These are phyloP conservation scores for Hanseniaspora vineae DNA, from an alignment of 805 yeast genomes.

Conservation along the genomic window DNA sequence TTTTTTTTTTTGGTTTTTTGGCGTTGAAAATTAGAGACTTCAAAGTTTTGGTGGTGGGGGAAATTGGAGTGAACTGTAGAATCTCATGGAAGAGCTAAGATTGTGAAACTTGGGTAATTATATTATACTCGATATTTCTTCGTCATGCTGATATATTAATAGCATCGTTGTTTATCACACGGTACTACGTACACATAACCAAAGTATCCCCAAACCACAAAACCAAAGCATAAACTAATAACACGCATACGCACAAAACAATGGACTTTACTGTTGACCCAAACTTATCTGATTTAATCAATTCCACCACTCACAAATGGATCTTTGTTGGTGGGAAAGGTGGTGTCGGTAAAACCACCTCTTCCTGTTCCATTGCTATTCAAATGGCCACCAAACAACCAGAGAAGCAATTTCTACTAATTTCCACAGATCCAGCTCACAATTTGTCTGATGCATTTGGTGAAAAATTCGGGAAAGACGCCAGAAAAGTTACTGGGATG, in stretches of 20 bases:
- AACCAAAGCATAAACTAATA: neutral
- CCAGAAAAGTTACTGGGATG: slow-evolving; percentile 84
- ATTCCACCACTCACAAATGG: slow-evolving; percentile 73
- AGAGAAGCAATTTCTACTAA: slow-evolving; percentile 65
- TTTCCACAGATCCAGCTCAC: slow-evolving; percentile 98
- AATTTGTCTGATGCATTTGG: slow-evolving; percentile 96
- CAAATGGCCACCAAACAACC: slow-evolving; percentile 84
- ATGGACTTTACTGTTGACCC: slow-evolving; percentile 59
- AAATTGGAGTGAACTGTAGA: too few relatives aligned
- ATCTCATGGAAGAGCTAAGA: too few relatives aligned
- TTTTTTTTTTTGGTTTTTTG: too few relatives aligned
- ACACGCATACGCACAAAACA: slow-evolving; percentile 2
- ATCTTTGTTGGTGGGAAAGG: slow-evolving; percentile 99
- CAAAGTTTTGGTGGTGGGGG: too few relatives aligned
- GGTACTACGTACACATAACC: too few relatives aligned
- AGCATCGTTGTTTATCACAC: too few relatives aligned
- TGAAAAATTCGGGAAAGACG: slow-evolving; percentile 95
- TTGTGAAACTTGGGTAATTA: too few relatives aligned
- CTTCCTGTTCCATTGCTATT: slow-evolving; percentile 89
- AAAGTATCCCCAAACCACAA: too few relatives aligned
- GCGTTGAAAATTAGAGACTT: too few relatives aligned
- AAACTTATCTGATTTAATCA: slow-evolving; percentile 53
- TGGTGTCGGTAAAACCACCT: slow-evolving; percentile 98
- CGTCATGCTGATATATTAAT: neutral
- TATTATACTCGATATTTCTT: too few relatives aligned